Percentiles rank a stretch among this genome's conserved stretches.
Conservation (phyloP, 2,329 filamentous ascomycete genomes). For the Harringtonia lauricola region DNA sequence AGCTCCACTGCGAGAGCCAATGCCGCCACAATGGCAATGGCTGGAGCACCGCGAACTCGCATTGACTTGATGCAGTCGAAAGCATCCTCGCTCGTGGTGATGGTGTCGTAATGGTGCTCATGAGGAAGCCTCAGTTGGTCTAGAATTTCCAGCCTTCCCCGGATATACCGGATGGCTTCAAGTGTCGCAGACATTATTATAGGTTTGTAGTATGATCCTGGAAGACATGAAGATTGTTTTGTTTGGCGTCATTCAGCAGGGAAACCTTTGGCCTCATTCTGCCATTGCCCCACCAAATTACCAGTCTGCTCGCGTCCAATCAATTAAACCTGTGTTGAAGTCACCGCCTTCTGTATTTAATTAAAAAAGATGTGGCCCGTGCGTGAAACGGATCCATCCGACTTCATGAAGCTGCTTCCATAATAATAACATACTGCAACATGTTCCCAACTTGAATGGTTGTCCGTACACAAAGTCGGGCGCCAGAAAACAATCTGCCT, state of each 20-base stretch:
- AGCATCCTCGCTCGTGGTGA: constrained; percentile 60
- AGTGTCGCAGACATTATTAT: constrained; percentile 32
- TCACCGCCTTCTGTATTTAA: neutral
- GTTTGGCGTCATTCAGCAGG: neutral
- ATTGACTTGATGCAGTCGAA: constrained; percentile 77
- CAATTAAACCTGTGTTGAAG: neutral
- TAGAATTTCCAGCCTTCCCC: constrained; percentile 63
- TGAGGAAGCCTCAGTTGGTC: constrained; percentile 78
- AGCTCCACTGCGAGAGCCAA: constrained; percentile 82
- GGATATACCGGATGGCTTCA: constrained; percentile 66
- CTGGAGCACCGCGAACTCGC: constrained; percentile 74
- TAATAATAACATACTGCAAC: too few species aligned
- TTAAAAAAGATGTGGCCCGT: too few species aligned
- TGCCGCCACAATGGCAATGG: constrained; percentile 95
- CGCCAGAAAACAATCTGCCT: too few species aligned
- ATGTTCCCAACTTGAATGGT: too few species aligned
- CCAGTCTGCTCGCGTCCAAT: neutral
- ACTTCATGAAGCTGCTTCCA: too few species aligned
- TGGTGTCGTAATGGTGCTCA: constrained; percentile 64
- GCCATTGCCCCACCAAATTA: neutral
- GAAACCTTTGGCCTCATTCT: neutral
- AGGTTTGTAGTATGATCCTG: constrained; percentile 12
- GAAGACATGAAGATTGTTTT: neutral
- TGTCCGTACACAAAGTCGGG: constrained; percentile 14
- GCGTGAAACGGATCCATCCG: too few species aligned